phyloP scores from a whole-genome alignment of 2,329 filamentous ascomycete genomes.

The Arthrobotrys conoides region DNA sequence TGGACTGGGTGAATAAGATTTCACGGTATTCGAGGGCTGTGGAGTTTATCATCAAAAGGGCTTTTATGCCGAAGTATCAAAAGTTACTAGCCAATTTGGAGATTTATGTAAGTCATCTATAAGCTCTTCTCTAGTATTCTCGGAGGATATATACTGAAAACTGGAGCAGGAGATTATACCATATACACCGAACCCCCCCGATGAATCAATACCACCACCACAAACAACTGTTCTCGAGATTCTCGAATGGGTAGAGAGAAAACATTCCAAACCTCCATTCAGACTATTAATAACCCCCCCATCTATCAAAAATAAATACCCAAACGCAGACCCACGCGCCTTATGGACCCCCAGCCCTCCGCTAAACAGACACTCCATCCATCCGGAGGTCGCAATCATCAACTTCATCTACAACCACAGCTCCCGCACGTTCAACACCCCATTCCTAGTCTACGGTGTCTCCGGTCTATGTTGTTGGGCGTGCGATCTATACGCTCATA shows the following conservation, averaged over 20 bases:
- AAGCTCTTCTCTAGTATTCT: too few species aligned
- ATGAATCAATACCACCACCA: neutral
- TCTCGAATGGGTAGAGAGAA: constrained; percentile 17
- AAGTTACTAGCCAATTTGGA: neutral
- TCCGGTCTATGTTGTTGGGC: constrained; percentile 24
- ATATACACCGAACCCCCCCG: too few species aligned
- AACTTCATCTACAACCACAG: constrained; percentile 12
- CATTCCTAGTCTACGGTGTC: constrained; percentile 22
- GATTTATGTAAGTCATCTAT: constrained; percentile 10
- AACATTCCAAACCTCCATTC: neutral
- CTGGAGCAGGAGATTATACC: too few species aligned
- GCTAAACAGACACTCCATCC: neutral
- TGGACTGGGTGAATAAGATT: constrained; percentile 4
- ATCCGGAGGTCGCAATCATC: constrained; percentile 25
- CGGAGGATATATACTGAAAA: too few species aligned
- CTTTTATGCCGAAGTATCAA: neutral
- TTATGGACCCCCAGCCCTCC: constrained; percentile 15
- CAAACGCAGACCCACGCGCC: neutral
- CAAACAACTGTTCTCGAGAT: constrained; percentile 10
- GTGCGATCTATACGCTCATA: constrained; percentile 21
- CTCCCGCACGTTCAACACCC: neutral
- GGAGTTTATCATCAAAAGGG: constrained; percentile 11
- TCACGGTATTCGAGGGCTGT: constrained; percentile 18
- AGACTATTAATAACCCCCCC: constrained; percentile 5
- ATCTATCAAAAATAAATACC: neutral